Evolutionary conservation across 1,284 basidiomycete species (phyloP).

Genomic region (Cryptococcus sp.): DNA sequence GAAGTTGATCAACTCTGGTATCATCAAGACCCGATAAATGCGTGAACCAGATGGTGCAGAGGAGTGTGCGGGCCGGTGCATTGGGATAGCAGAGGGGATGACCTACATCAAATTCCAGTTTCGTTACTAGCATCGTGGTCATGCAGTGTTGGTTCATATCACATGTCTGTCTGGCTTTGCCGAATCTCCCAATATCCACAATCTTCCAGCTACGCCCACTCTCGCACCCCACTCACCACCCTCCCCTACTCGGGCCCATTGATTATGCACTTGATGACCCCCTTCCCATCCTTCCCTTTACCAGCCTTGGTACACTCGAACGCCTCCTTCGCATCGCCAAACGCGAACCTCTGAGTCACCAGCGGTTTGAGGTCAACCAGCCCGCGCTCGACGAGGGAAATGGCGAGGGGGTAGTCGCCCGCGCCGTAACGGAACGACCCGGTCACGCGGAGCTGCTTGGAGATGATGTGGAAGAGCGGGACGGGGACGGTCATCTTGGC

Average conservation of each 20-base stretch:
- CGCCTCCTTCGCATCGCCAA: conserved; percentile 54
- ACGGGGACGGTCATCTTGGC: conserved; percentile 36
- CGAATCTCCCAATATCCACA: too few relatives aligned
- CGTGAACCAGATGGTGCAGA: not conserved
- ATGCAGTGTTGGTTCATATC: too few relatives aligned
- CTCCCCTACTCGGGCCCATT: conserved; percentile 30
- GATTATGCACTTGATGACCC: conserved; percentile 50
- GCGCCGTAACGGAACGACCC: conserved; percentile 51
- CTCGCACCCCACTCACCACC: too few relatives aligned
- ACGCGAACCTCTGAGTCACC: conserved; percentile 58
- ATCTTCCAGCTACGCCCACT: too few relatives aligned
- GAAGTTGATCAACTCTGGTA: conserved; percentile 90
- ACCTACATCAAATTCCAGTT: too few relatives aligned
- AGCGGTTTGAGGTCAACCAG: conserved; percentile 56
- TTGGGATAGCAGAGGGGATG: too few relatives aligned
- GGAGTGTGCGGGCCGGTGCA: not conserved
- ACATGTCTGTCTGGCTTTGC: too few relatives aligned
- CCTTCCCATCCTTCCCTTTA: conserved; percentile 62
- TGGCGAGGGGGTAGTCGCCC: conserved; percentile 54
- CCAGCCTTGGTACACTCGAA: conserved; percentile 59
- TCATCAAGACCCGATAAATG: conserved; percentile 48
- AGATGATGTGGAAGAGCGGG: conserved; percentile 45
- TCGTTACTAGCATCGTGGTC: too few relatives aligned
- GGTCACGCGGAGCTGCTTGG: conserved; percentile 46
- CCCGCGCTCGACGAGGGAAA: conserved; percentile 55